phyloP scores from a whole-genome alignment of 306 rosid genomes.

The Arachis stenosperma region DNA sequence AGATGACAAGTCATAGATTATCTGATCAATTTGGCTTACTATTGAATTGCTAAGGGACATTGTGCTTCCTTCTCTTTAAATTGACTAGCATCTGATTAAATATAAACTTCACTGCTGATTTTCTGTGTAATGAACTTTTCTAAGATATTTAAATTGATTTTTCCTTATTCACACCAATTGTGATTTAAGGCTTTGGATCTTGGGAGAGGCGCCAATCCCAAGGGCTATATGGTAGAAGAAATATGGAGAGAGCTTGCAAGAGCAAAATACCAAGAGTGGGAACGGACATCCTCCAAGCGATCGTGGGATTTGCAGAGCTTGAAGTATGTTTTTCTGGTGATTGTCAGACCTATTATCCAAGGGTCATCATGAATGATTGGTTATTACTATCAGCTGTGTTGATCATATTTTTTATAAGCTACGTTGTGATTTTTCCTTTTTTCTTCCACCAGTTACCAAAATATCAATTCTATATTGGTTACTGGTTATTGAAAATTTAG shows the following conservation, averaged over 20 bases:
- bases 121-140: not conserved
- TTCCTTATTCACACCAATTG: slow-evolving; percentile 11
- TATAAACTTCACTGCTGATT: slow-evolving; percentile 17
- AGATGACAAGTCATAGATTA: not conserved
- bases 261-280: slow-evolving; percentile 93
- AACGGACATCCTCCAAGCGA: slow-evolving; percentile 58
- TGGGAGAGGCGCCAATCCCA: slow-evolving; percentile 85
- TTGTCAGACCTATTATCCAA: slow-evolving; percentile 46
- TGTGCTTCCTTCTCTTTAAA: not conserved
- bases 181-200: slow-evolving; percentile 84
- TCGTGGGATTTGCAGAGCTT: slow-evolving; percentile 82
- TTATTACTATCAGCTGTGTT: slow-evolving; percentile 9
- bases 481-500: slow-evolving; percentile 15
- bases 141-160: slow-evolving; percentile 12
- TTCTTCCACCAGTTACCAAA: not conserved
- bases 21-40: slow-evolving; percentile 25
- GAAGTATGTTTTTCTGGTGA: slow-evolving; percentile 60
- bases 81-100: not conserved
- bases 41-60: not conserved
- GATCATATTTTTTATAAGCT: slow-evolving; percentile 16
- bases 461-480: slow-evolving; percentile 1
- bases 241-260: slow-evolving; percentile 92
- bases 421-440: not conserved
- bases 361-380: slow-evolving; percentile 26
- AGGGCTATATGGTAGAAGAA: slow-evolving; percentile 83